These are phyloP conservation scores for Paramecium primaurelia DNA, from an alignment of 73 alveolate species.

Conservation along the genomic window DNA sequence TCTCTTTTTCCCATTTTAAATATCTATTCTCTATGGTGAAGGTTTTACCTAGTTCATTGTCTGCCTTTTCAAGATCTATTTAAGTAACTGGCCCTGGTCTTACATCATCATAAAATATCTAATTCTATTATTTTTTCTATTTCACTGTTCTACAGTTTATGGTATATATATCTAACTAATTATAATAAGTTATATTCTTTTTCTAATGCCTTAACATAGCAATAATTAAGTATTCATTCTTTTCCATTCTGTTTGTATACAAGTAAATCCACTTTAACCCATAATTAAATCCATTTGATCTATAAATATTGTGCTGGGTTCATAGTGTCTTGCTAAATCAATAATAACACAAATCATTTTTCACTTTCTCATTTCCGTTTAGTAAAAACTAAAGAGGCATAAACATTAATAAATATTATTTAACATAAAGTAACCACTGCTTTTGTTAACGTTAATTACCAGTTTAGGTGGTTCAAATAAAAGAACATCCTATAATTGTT, in stretches of 20 bases:
- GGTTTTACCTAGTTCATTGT: constrained; percentile 88
- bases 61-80: constrained; percentile 87
- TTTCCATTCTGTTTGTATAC: constrained; percentile 98
- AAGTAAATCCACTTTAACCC: constrained; percentile 83
- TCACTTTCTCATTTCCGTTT: constrained; percentile 99
- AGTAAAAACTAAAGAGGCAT: constrained; percentile 96
- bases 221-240: constrained; percentile 99
- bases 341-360: constrained; percentile 94
- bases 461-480: constrained; percentile 99
- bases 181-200: constrained; percentile 64
- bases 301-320: constrained; percentile 97
- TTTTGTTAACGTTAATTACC: constrained; percentile 98
- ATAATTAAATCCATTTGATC: constrained; percentile 98
- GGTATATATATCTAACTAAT: constrained; percentile 76
- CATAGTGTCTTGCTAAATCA: constrained; percentile 97
- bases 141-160: constrained; percentile 70
- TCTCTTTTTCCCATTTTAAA: constrained; percentile 94
- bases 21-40: constrained; percentile 83
- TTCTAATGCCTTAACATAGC: constrained; percentile 98
- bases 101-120: not conserved
- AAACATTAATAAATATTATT: constrained; percentile 96
- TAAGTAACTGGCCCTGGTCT: constrained; percentile 87
- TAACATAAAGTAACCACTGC: constrained; percentile 99
- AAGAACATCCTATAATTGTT: constrained; percentile 98
- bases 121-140: not conserved